Base-by-base conservation (phyloP, 805 yeast species). In the Barnettozyma sp. region DNA sequence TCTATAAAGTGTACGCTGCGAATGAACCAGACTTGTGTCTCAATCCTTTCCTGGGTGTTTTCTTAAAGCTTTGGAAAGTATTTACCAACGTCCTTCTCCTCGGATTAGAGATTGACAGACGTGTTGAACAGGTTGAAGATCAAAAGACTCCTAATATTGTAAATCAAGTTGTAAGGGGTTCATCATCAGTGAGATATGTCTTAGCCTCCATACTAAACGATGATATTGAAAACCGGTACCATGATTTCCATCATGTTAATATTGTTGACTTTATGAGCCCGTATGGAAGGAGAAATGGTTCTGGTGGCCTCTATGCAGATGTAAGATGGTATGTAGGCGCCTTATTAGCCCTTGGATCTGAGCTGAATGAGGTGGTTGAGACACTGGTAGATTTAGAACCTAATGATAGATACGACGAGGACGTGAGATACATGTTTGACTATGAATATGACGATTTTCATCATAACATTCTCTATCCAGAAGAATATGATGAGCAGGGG, bases 371-470 rank as follows among this genome's bases (percentile, higher is more conserved):
- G 40, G 68, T 76, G 6, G 71, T 76, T 0, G 76, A 71, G 33
- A 58, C 78, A 10, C 54, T 76, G 39, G 63, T 70, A 11, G 76
- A 73, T 46, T 52, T 77, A 36, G 81, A 74, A 26, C 62, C 66
- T 11, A 76, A 76, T 36, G 88, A 80, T 52, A 62, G 73, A 36
- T 76, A 73, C 43, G 88, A 80, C 53, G 86, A 78, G 45, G 87
- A 80, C 56, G 70, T 70, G 19, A 59, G 68, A 37, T 77, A 77
- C 46, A 73, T 77, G 48, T 75, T 74, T 49, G 80, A 75, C 30
- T 68, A 65, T 44, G 82, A 75, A 45, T 68, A 58, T 35, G 72
- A 68, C 18, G 63, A 63, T 39, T 62, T 59, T 40, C 60, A 61
- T 25, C 63, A 59, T 30, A 56, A 56, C 11, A 47, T 46, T 21